Conservation (phyloP, 2,329 filamentous ascomycete species). For the Bipolaris gigantea region DNA sequence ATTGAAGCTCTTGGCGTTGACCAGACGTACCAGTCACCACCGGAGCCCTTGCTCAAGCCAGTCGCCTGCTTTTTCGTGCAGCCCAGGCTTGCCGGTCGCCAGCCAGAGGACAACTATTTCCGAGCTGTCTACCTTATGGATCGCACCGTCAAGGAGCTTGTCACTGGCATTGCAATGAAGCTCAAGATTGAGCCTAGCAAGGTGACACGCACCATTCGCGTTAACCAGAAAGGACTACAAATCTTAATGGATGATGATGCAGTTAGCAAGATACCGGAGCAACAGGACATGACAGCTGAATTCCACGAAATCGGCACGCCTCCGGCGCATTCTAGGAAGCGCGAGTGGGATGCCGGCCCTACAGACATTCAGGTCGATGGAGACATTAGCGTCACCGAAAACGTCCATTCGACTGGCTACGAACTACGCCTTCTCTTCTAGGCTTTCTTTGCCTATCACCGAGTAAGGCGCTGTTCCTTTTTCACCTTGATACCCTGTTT, state of each 20-base stretch:
- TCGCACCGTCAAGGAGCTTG: slow-evolving; percentile 74
- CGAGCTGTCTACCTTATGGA: slow-evolving; percentile 83
- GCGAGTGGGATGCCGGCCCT: slow-evolving; percentile 56
- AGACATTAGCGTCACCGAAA: slow-evolving; percentile 49
- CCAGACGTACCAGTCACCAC: slow-evolving; percentile 75
- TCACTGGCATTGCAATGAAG: slow-evolving; percentile 72
- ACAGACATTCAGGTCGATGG: slow-evolving; percentile 54
- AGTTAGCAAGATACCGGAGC: slow-evolving; percentile 79
- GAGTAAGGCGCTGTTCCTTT: slow-evolving; percentile 9
- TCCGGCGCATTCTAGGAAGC: slow-evolving; percentile 51
- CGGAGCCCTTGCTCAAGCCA: slow-evolving; percentile 69
- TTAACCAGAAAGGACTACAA: slow-evolving; percentile 74
- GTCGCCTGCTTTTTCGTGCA: slow-evolving; percentile 89
- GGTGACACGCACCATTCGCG: slow-evolving; percentile 70
- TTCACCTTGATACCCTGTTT: slow-evolving; percentile 15
- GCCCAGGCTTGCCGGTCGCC: slow-evolving; percentile 54
- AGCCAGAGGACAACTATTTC: slow-evolving; percentile 67
- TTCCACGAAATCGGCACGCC: slow-evolving; percentile 64
- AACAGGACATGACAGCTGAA: slow-evolving; percentile 81
- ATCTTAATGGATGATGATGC: slow-evolving; percentile 91
- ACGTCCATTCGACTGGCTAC: slow-evolving; percentile 50
- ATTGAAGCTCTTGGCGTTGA: slow-evolving; percentile 95
- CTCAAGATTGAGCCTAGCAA: slow-evolving; percentile 75
- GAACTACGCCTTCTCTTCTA: slow-evolving; percentile 55
- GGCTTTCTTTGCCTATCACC: slow-evolving; percentile 7